These are phyloP conservation scores for Russula brevipes DNA, from an alignment of 768 basidiomycete species.

Conservation along the genomic window DNA sequence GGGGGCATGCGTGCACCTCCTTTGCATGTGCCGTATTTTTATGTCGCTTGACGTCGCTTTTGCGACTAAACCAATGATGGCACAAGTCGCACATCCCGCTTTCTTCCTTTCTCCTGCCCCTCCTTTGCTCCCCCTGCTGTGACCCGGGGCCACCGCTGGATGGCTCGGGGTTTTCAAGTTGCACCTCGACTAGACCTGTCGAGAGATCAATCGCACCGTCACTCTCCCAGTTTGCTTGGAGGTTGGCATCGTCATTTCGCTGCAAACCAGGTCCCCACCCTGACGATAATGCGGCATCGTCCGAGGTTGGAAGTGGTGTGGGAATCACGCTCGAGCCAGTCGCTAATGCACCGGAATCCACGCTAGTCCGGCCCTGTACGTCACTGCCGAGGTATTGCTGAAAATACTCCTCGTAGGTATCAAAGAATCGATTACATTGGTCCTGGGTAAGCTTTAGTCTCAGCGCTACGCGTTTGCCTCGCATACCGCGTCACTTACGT, in stretches of 20 bases:
- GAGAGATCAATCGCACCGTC: neutral
- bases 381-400: neutral
- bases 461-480: neutral
- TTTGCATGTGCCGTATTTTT: neutral
- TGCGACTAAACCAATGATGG: slow-evolving; percentile 3
- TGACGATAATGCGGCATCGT: neutral
- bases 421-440: neutral
- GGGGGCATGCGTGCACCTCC: neutral
- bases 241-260: neutral
- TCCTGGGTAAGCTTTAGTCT: neutral
- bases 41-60: slow-evolving; percentile 16
- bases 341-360: neutral
- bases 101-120: slow-evolving; percentile 9
- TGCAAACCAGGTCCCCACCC: neutral
- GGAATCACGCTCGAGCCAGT: neutral
- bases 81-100: slow-evolving; percentile 6
- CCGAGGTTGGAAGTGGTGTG: neutral
- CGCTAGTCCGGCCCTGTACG: no score
- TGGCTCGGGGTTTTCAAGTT: neutral
- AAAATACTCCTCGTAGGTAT: neutral
- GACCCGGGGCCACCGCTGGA: neutral
- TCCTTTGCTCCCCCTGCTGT: neutral
- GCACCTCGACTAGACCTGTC: neutral
- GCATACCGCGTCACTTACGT: neutral
- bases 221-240: neutral